Evolutionary conservation across 495 filamentous ascomycete genomes (phyloP), one percentile per base, ranked within the genome.

Genomic region (Baudoinia panamericana): DNA sequence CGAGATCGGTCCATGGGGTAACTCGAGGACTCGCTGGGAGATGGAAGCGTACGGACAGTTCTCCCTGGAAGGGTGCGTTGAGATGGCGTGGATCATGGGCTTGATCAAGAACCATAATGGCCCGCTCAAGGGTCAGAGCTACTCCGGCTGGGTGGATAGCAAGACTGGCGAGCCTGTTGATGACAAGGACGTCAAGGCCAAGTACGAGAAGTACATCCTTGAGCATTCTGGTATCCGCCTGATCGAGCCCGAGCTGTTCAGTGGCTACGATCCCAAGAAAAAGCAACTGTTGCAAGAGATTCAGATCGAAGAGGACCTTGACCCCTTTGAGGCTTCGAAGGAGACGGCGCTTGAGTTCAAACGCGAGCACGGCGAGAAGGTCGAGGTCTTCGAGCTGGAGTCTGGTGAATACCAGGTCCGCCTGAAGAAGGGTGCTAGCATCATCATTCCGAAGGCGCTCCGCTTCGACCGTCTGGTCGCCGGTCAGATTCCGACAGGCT

Each of bases 51-150:
- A 86, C 50, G 90, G 90, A 52, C 70, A 92, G 55, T 99, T 99
- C 67, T 96, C 92, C 13, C 76, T 96, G 13, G 90, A 96, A 62
- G 90, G 90, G 13, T 96, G 90, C 56, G 80, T 99, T 43, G 90
- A 99, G 63, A 96, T 99, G 90, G 85, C 90, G 22, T 99, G 90
- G 90, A 83, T 99, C 56, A 99, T 96, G 90, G 92, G 92, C 41
- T 78, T 96, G 42, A 96, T 99, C 63, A 93, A 82, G 66, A 92
- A 99, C 58, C 84, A 93, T 66, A 95, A 96, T 49, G 92, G 90
- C n/a, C 83, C 85, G 6, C 77, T 99, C 57, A 96, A 96, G 65
- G 90, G 92, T 57, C 80, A 93, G 66, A 76, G 79, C 29, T 96
- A 99, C 63, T 83, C 90, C 34, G 90, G 90, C 41, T 99, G 90